Base-by-base conservation (phyloP, 2,329 filamentous ascomycete genomes). In the Penicillium sp. region DNA sequence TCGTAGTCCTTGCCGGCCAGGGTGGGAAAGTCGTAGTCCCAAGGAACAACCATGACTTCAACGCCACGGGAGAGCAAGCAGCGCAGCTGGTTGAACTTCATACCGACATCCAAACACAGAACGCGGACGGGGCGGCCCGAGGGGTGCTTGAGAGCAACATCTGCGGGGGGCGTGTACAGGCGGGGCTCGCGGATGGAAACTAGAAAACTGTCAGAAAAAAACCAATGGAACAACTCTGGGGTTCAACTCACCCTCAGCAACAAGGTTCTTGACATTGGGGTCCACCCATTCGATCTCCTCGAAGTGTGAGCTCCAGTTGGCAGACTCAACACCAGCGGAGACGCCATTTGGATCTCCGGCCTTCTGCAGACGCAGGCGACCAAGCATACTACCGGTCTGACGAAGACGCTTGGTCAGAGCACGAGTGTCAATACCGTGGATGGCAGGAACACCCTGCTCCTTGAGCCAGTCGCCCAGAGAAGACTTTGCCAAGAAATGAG, bases 51-150 rank as follows among this genome's bases (percentile, higher is more conserved):
- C 63, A 96, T 80, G 50, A 98, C 93, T 75, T 99, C 95, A 55
- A 98, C 90, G 54, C 95, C 95, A 67, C 95, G 88, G 69, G 87
- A 88, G 58, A 99, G 83, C 69, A 99, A 88, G 80, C 95, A 99
- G 66, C 95, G 86, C 68, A 99, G 84, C 80, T 99, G 95, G 80
- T 98, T 99, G 80, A 91, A 97, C 80, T 99, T 99, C 82, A 98
- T 88, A 75, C 95, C 95, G 67, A 99, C 93, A 79, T 99, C 95
- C 67, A 99, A 85, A 74, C 92, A 96, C 50, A 98, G 82, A 60
- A 99, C 88, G 72, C 93, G 91, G 58, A 98, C 84, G 50, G 88
- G 84, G 67, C 93, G 90, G 61, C 93, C 95, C 55, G 92, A 96
- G 42, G 93, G 90, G 78, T 96, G 92, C 77, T 91, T 89, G 68